These are phyloP conservation scores for Jamesozyma hellenica DNA, from an alignment of 805 yeast species.

Conservation along the genomic window DNA sequence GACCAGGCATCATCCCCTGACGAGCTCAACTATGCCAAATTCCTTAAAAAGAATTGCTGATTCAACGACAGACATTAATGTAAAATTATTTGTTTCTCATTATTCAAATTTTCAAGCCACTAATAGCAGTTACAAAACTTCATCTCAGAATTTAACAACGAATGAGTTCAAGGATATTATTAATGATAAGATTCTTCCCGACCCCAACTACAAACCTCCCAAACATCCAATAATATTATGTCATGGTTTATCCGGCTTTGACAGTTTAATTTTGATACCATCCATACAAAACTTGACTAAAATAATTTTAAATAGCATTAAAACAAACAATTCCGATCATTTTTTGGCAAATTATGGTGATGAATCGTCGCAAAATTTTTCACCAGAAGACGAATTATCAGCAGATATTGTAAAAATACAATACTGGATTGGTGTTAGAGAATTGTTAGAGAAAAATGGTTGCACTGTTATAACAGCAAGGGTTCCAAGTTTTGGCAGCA, in stretches of 20 bases:
- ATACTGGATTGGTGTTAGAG: slow-evolving; percentile 76
- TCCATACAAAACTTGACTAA: slow-evolving; percentile 27
- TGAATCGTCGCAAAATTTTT: background rate
- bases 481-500: slow-evolving; percentile 76
- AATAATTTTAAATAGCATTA: slow-evolving; percentile 13
- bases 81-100: background rate
- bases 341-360: slow-evolving; percentile 11
- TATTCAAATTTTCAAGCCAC: background rate
- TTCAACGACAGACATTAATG: background rate
- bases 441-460: slow-evolving; percentile 50
- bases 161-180: background rate
- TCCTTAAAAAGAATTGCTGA: background rate
- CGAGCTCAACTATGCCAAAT: background rate
- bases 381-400: background rate
- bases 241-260: slow-evolving; percentile 84
- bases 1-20: too few species aligned
- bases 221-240: slow-evolving; percentile 69
- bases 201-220: slow-evolving; percentile 42
- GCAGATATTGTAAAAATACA: slow-evolving; percentile 25
- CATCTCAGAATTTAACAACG: background rate
- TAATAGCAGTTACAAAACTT: background rate
- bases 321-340: slow-evolving; percentile 13
- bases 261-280: slow-evolving; percentile 39
- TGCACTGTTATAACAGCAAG: slow-evolving; percentile 59
- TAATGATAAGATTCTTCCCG: slow-evolving; percentile 1